Evolutionary conservation across 2,329 filamentous ascomycete genomes (phyloP).

Genomic region (Scedosporium aurantiacum): DNA sequence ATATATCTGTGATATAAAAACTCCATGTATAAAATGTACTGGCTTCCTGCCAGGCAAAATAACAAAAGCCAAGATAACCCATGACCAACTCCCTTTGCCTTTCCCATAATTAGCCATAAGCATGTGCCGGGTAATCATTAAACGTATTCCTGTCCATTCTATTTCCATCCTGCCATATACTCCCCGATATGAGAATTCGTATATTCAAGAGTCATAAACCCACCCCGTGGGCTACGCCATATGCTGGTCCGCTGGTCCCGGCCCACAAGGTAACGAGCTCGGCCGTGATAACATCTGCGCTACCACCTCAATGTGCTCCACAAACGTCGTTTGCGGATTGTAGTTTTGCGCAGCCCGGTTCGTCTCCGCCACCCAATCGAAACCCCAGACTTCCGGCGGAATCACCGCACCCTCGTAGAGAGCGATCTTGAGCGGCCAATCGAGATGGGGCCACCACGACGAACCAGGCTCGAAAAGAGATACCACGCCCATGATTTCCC

Average conservation of each 20-base stretch:
- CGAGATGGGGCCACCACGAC: slow-evolving; percentile 49
- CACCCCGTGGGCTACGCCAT: neutral
- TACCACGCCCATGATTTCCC: slow-evolving; percentile 54
- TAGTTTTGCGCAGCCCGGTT: slow-evolving; percentile 21
- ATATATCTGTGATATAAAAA: neutral
- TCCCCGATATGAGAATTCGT: neutral
- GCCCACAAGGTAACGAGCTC: neutral
- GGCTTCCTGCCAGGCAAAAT: neutral
- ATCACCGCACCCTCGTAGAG: slow-evolving; percentile 43
- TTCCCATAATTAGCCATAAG: neutral
- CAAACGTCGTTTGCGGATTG: slow-evolving; percentile 12
- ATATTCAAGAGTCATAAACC: no score
- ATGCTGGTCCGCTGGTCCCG: neutral
- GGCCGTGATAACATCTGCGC: slow-evolving; percentile 6
- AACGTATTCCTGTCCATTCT: neutral
- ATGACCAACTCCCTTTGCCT: neutral
- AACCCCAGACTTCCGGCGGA: slow-evolving; percentile 46
- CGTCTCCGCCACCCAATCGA: slow-evolving; percentile 35
- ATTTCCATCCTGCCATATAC: neutral
- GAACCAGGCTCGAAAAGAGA: slow-evolving; percentile 47
- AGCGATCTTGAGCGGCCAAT: slow-evolving; percentile 50
- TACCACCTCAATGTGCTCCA: slow-evolving; percentile 6
- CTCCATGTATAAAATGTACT: neutral
- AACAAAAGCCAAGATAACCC: neutral
- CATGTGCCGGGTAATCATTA: neutral